phyloP scores from a whole-genome alignment of 768 basidiomycete genomes.

The Trametes villosa region DNA sequence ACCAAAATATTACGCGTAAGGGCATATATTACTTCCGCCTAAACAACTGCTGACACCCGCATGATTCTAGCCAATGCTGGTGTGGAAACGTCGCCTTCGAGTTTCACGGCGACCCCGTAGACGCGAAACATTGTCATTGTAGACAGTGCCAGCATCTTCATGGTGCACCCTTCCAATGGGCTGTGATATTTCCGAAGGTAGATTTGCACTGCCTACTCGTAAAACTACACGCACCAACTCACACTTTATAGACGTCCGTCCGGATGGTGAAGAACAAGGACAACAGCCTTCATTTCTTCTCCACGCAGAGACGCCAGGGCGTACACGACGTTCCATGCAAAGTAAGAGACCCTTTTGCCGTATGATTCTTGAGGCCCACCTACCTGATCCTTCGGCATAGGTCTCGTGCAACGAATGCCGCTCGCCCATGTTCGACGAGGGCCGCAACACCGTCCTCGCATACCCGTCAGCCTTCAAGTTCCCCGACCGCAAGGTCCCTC shows the following conservation, averaged over 20 bases:
- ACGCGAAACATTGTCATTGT: conserved; percentile 41
- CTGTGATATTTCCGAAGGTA: conserved; percentile 40
- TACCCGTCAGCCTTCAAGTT: conserved; percentile 38
- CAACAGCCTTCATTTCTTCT: conserved; percentile 38
- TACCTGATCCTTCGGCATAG: background rate
- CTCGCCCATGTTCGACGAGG: conserved; percentile 40
- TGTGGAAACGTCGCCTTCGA: conserved; percentile 38
- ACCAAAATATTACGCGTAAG: conserved; percentile 31
- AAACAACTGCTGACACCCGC: background rate
- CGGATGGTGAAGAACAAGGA: conserved; percentile 34
- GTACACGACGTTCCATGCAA: conserved; percentile 39
- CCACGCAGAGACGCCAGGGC: conserved; percentile 27
- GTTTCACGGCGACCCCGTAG: conserved; percentile 37
- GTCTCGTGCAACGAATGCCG: conserved; percentile 38
- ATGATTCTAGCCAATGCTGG: conserved; percentile 33
- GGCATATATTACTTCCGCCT: background rate
- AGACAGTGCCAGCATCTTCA: conserved; percentile 37
- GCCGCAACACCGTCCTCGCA: conserved; percentile 37
- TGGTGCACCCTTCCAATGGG: conserved; percentile 41
- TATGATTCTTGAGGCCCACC: no score
- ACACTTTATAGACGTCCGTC: conserved; percentile 32
- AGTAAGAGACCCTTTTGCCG: conserved; percentile 13
- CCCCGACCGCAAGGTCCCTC: conserved; percentile 29
- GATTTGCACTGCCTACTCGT: background rate
- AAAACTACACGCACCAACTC: background rate